Percentiles rank a stretch among this genome's conserved stretches.
phyloP scores from a whole-genome alignment of 768 basidiomycete species.

The Mycena galericulata region DNA sequence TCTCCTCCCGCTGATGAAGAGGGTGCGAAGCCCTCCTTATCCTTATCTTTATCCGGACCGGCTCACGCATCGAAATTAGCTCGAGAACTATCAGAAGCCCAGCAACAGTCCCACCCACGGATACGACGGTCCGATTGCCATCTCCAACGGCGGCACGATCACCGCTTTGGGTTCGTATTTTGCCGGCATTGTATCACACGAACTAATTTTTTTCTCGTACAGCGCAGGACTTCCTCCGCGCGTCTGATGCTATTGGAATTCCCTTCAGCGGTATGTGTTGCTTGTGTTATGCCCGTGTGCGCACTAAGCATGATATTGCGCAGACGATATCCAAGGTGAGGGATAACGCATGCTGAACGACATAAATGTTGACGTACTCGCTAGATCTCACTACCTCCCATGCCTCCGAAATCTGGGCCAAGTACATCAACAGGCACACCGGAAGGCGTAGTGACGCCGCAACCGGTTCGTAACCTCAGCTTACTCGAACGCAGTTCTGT shows the following conservation, averaged over 20 bases:
- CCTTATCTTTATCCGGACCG: background rate
- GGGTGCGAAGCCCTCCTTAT: constrained; percentile 51
- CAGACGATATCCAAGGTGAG: constrained; percentile 74
- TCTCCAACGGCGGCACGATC: constrained; percentile 76
- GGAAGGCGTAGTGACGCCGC: constrained; percentile 80
- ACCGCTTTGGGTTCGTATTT: constrained; percentile 53
- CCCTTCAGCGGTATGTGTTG: constrained; percentile 70
- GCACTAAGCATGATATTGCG: background rate
- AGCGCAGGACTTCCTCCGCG: constrained; percentile 78
- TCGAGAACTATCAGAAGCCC: constrained; percentile 85
- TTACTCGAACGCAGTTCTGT: background rate
- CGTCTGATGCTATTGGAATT: constrained; percentile 68
- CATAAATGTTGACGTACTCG: background rate
- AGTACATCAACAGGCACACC: constrained; percentile 81
- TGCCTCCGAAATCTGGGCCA: constrained; percentile 80
- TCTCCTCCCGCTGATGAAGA: constrained; percentile 78
- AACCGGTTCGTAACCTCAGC: constrained; percentile 56
- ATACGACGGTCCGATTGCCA: constrained; percentile 80
- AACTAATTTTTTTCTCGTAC: background rate
- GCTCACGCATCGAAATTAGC: constrained; percentile 44
- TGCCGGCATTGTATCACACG: background rate
- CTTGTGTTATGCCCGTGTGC: background rate
- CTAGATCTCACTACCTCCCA: constrained; percentile 69
- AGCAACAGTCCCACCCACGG: constrained; percentile 75
- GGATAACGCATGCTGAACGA: background rate